Percentiles rank a stretch among this genome's conserved stretches.
These are phyloP conservation scores for Eremothecium coryli DNA, from an alignment of 1,139 yeast genomes.

Conservation along the genomic window DNA sequence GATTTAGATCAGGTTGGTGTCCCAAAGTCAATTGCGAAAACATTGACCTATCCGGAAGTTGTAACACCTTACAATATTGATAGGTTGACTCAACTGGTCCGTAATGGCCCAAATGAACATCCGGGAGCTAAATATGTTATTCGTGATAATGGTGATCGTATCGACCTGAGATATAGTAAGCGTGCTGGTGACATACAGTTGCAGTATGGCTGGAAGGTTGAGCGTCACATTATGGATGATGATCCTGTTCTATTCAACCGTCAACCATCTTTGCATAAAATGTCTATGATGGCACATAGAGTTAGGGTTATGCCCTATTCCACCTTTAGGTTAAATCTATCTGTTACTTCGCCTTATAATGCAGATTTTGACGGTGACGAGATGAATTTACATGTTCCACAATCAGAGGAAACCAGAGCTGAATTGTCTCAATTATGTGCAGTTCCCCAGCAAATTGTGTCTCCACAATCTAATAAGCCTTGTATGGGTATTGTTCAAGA, in stretches of 20 bases:
- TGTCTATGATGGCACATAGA: slow-evolving; percentile 99
- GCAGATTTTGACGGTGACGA: slow-evolving; percentile 99
- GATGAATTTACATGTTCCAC: slow-evolving; percentile 99
- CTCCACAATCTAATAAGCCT: slow-evolving; percentile 97
- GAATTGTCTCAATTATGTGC: slow-evolving; percentile 92
- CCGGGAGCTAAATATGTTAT: slow-evolving; percentile 99
- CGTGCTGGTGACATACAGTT: slow-evolving; percentile 97
- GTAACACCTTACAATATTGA: slow-evolving; percentile 97
- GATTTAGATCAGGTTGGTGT: slow-evolving; percentile 98
- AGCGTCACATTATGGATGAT: slow-evolving; percentile 93
- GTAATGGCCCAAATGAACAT: slow-evolving; percentile 98
- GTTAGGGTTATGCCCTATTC: slow-evolving; percentile 98
- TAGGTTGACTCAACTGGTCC: slow-evolving; percentile 79
- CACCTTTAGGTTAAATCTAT: slow-evolving; percentile 89
- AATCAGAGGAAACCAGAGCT: slow-evolving; percentile 95
- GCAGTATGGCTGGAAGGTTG: slow-evolving; percentile 98
- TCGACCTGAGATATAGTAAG: slow-evolving; percentile 90
- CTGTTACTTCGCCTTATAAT: slow-evolving; percentile 96
- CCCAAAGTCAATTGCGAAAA: slow-evolving; percentile 91
- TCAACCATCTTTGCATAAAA: slow-evolving; percentile 97
- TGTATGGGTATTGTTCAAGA: slow-evolving; percentile 99
- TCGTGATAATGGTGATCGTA: slow-evolving; percentile 97
- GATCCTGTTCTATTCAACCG: slow-evolving; percentile 98
- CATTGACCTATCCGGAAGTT: slow-evolving; percentile 91
- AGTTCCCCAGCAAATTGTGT: slow-evolving; percentile 93